Base-by-base conservation (phyloP, 768 basidiomycete genomes). In the Dentipellis sp. region DNA sequence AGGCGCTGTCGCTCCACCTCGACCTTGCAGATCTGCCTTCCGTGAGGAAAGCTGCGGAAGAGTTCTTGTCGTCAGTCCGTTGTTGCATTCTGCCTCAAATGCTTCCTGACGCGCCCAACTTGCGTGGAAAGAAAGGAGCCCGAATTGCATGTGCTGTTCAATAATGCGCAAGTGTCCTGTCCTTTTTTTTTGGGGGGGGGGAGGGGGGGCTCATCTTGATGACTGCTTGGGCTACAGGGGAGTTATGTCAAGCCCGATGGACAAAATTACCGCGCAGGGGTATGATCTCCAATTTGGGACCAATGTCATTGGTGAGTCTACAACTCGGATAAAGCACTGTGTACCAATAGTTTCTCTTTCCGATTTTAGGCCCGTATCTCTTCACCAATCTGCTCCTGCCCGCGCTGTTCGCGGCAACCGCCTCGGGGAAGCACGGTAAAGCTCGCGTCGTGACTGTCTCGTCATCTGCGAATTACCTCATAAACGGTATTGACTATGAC, bases 361-460 rank as follows among this genome's bases (percentile, higher is more conserved):
- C n/a, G n/a, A 16, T 29, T 12, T 11, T 19, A 60, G 59, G 65
- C 21, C 64, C 63, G 55, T 63, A 54, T 51, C 58, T 53, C 29
- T 46, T 65, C 36, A 62, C 63, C 22, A 55, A 57, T 16, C 56
- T 65, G 3, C 61, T 71, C 14, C 57, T 71, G n/a, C 66, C 68
- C 11, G 55, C 56, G 9, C 53, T 67, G 9, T 51, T 57, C 14
- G 61, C 58, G 12, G 64, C 62, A 10, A 58, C 62, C 12, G 42
- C 45, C 8, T 37, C 45, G 3, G 38, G 52, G 10, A 37, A 40
- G 10, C 29, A 50, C 5, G 53, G 38, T 8, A 58, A 63, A 23
- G 62, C 63, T 2, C 69, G 69, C 5, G 64, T 70, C 10, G 54
- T 70, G 34, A 64, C 61, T 17, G 58, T 59, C 35, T 62, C 62